phyloP scores from a whole-genome alignment of 2,329 filamentous ascomycete genomes.

The Domatiomyces globalis region DNA sequence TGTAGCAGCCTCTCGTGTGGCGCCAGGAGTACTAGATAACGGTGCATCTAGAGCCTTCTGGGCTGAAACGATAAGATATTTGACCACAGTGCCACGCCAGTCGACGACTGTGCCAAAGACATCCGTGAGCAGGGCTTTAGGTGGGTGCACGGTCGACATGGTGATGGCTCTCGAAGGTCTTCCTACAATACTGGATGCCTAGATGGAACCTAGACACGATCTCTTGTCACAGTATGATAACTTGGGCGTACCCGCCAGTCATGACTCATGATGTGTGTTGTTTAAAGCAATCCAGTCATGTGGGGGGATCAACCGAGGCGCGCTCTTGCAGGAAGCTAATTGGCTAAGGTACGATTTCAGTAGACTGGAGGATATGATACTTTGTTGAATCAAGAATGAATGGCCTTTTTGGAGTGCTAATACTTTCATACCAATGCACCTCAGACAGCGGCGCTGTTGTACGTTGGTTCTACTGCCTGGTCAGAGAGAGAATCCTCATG shows the following conservation, averaged over 20 bases:
- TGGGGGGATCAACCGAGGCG: too few species aligned
- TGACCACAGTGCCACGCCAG: constrained; percentile 55
- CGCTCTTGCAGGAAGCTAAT: too few species aligned
- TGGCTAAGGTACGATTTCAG: too few species aligned
- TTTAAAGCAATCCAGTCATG: too few species aligned
- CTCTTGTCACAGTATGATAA: not conserved
- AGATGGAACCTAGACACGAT: not conserved
- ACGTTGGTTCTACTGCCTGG: too few species aligned
- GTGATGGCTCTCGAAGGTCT: not conserved
- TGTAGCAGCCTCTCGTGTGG: constrained; percentile 38
- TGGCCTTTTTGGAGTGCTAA: not conserved
- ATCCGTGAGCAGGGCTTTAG: constrained; percentile 55
- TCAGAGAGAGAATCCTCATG: not conserved
- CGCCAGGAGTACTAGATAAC: constrained; percentile 24
- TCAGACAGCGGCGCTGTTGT: not conserved
- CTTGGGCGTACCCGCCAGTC: not conserved
- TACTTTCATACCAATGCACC: not conserved
- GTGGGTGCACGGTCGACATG: constrained; percentile 19
- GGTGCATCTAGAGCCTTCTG: constrained; percentile 31
- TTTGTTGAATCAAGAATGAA: not conserved
- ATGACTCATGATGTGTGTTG: too few species aligned
- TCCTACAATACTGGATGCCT: not conserved
- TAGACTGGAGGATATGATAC: not conserved
- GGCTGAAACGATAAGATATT: constrained; percentile 42
- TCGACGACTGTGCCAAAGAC: constrained; percentile 70